Evolutionary conservation across 352 stramenopile species (phyloP), one percentile per base, ranked within the genome.

Genomic region (Phytophthora melonis): DNA sequence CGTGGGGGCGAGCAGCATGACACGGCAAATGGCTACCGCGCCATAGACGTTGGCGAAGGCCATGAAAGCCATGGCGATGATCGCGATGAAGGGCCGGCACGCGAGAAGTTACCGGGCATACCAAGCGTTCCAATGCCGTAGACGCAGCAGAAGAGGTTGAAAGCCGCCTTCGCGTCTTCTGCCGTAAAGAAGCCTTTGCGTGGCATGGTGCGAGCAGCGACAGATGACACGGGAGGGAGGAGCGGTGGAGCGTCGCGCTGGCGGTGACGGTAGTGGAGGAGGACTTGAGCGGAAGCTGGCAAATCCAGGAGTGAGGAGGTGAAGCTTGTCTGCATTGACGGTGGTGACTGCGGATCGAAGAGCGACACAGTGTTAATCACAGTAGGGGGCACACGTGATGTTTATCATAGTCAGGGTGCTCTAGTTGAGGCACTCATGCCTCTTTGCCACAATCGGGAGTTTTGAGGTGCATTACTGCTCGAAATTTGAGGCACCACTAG

Each of bases 61-160:
- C 82, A 89, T 89, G 68, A 89, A 87, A n/a, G 73, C 55, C 60
- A 85, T 72, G 18, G 80, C 82, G 49, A 76, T 27, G 23, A 77
- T 54, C 3, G 80, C 82, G 23, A 85, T 66, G 18, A 61, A 49
- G 81, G 78, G 0, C 82, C 82, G 3, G 80, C 78, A 16, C 81
- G 81, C 13, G 81, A 70, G 34, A 86, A 89, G 66, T 88, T 89
- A 10, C 69, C 74, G 3, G 82, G 80, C 70, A 89, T 87, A 72
- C 82, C 77, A 63, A 90, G 80, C 34, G 82, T 87, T 30, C 82
- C 82, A 72, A 90, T 83, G 61, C 82, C 82, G 58, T 77, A 89
- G 43, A 88, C 75, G 19, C 73, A 84, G 68, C 82, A 89, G 54
- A 87, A 84, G 32, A 84, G 67, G 32, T 66, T 78, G 71, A 84